A percentile compares a stretch with the other conserved stretches of the same genome.
Conservation (phyloP, 257 asterid species). For the Marsdenia floribunda region DNA sequence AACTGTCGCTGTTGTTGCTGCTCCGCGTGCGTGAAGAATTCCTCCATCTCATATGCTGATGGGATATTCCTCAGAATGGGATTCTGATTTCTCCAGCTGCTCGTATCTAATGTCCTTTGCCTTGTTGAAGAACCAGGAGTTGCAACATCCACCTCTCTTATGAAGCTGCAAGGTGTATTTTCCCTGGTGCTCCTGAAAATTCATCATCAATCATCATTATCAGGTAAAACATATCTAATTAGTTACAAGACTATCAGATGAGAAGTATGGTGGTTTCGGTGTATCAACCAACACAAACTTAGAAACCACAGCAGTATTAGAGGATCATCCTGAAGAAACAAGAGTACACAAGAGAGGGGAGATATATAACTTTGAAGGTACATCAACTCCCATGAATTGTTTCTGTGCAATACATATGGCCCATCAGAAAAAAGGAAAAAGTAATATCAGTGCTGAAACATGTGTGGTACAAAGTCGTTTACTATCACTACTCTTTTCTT, state of each 20-base stretch:
- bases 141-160: conserved; percentile 29
- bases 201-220: not conserved
- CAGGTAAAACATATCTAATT: not conserved
- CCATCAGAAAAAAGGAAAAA: not conserved
- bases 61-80: conserved; percentile 33
- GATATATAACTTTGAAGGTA: not conserved
- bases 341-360: not conserved
- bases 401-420: not conserved
- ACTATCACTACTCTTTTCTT: no score
- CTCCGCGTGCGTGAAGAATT: conserved; percentile 50
- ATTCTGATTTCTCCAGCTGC: conserved; percentile 30
- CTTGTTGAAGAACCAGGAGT: conserved; percentile 51
- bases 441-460: not conserved
- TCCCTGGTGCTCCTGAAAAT: conserved; percentile 55
- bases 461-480: not conserved
- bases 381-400: not conserved
- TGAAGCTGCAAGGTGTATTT: conserved; percentile 56
- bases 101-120: conserved; percentile 23
- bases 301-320: not conserved
- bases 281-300: not conserved
- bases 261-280: not conserved
- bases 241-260: not conserved
- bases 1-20: conserved; percentile 47
- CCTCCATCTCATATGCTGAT: conserved; percentile 53
- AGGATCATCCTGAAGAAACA: not conserved